Evolutionary conservation across 2,329 filamentous ascomycete species (phyloP).

Genomic region (Cladosporium sp.): DNA sequence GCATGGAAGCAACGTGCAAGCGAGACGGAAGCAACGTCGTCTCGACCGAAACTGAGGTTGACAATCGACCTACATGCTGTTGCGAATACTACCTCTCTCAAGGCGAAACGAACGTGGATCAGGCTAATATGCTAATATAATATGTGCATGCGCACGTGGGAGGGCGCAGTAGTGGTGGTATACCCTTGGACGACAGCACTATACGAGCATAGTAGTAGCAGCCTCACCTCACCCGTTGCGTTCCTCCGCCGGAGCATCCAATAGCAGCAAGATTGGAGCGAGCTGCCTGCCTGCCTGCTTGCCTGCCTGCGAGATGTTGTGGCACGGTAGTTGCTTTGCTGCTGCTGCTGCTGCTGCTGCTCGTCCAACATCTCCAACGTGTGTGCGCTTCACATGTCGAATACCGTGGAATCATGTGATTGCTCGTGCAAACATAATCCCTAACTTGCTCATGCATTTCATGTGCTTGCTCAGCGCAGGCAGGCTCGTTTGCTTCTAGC

Average conservation of each 20-base stretch:
- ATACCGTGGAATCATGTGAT: neutral
- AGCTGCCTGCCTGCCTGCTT: neutral
- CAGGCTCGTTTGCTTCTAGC: neutral
- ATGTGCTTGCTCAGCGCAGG: neutral
- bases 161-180: neutral
- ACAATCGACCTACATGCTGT: neutral
- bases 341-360: neutral
- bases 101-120: conserved; percentile 1
- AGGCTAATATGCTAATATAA: conserved; percentile 4
- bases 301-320: neutral
- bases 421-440: neutral
- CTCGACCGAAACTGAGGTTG: neutral
- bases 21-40: conserved; percentile 5
- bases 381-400: neutral
- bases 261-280: conserved; percentile 14
- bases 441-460: neutral
- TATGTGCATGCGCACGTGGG: conserved; percentile 1
- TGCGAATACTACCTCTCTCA: neutral
- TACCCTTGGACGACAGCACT: neutral
- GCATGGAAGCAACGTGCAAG: conserved; percentile 6
- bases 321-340: neutral
- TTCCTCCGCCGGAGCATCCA: conserved; percentile 18
- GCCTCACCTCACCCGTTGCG: conserved; percentile 10
- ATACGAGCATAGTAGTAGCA: neutral
- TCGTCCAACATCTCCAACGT: neutral